Conservation (phyloP, 2,329 filamentous ascomycete genomes). For the Lachnellula hyalina region DNA sequence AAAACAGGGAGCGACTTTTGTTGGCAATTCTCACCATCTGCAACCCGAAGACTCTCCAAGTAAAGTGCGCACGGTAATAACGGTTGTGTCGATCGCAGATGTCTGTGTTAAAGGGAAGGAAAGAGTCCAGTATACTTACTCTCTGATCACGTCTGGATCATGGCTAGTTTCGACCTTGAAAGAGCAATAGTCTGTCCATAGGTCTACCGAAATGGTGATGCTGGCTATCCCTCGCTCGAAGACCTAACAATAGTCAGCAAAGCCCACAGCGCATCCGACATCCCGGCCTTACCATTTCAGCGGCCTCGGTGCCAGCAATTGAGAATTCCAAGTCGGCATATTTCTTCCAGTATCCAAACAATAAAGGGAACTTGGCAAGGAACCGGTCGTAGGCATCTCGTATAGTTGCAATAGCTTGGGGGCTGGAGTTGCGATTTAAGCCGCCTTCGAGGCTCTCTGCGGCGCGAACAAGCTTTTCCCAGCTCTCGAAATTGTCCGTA, state of each 20-base stretch:
- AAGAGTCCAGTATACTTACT: slow-evolving; percentile 83
- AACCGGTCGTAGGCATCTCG: slow-evolving; percentile 89
- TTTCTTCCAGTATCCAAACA: slow-evolving; percentile 99
- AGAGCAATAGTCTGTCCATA: slow-evolving; percentile 95
- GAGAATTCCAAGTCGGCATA: slow-evolving; percentile 98
- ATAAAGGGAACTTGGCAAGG: slow-evolving; percentile 86
- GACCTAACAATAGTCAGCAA: slow-evolving; percentile 51
- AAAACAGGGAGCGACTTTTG: slow-evolving; percentile 48
- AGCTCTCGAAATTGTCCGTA: slow-evolving; percentile 86
- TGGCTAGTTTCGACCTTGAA: slow-evolving; percentile 99
- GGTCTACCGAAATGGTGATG: slow-evolving; percentile 87
- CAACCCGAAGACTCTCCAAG: slow-evolving; percentile 39
- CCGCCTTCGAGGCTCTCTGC: slow-evolving; percentile 86
- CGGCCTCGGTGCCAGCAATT: slow-evolving; percentile 92
- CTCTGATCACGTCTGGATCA: slow-evolving; percentile 91
- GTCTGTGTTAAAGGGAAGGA: slow-evolving; percentile 58
- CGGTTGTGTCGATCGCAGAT: slow-evolving; percentile 35
- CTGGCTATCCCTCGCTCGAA: slow-evolving; percentile 94
- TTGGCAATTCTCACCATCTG: slow-evolving; percentile 69
- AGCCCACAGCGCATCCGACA: slow-evolving; percentile 4
- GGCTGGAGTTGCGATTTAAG: slow-evolving; percentile 92
- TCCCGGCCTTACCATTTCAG: slow-evolving; percentile 71
- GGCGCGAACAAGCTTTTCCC: slow-evolving; percentile 85
- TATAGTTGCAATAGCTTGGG: slow-evolving; percentile 81
- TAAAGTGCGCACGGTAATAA: slow-evolving; percentile 18